Conservation (phyloP, 306 rosid genomes). For the Prunus persica region DNA sequence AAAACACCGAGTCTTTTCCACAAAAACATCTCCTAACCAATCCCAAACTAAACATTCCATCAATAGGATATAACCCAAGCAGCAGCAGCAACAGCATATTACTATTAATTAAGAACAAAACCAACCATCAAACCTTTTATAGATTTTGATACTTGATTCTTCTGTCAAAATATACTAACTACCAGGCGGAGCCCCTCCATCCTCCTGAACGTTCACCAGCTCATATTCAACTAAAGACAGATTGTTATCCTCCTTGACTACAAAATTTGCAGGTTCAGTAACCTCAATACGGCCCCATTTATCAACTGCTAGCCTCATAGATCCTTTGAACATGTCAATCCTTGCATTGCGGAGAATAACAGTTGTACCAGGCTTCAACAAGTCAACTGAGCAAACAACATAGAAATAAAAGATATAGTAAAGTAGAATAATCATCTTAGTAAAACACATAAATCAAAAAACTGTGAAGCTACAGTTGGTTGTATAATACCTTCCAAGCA, state of each 20-base stretch:
- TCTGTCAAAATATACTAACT: constrained; percentile 20
- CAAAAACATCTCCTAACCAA: constrained; percentile 12
- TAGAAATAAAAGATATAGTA: not conserved
- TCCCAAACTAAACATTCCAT: constrained; percentile 25
- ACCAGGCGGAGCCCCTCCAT: constrained; percentile 20
- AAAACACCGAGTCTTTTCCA: constrained; percentile 4
- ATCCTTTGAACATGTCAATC: constrained; percentile 71
- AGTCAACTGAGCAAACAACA: constrained; percentile 40
- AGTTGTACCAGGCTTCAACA: constrained; percentile 45
- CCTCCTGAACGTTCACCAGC: constrained; percentile 49
- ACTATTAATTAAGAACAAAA: constrained; percentile 19
- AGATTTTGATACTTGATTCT: constrained; percentile 18
- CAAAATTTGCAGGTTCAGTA: constrained; percentile 48
- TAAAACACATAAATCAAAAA: not conserved
- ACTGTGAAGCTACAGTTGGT: not conserved
- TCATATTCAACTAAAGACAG: constrained; percentile 58
- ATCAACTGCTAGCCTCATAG: constrained; percentile 70
- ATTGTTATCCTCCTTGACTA: constrained; percentile 60
- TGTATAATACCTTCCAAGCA: not conserved
- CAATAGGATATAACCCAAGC: constrained; percentile 6
- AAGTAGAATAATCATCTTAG: not conserved
- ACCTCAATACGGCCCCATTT: constrained; percentile 68
- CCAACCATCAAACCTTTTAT: constrained; percentile 20
- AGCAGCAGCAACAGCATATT: constrained; percentile 24
- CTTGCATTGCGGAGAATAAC: constrained; percentile 59